Conservation (phyloP, 2,329 filamentous ascomycete species). For the Monilinia laxa region DNA sequence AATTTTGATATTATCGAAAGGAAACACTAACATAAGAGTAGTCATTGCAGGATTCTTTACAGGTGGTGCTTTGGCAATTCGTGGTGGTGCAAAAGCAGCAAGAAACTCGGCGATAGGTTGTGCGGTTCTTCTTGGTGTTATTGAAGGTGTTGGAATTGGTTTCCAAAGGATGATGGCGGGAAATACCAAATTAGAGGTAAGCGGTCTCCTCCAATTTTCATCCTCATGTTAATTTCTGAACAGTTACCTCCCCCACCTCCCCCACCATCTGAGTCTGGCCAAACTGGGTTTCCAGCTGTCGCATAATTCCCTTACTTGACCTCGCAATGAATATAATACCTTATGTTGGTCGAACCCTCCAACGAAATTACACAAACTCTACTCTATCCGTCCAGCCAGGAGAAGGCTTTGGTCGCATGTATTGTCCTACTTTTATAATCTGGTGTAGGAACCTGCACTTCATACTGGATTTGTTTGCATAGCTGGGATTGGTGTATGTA, state of each 20-base stretch:
- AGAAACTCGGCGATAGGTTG: conserved; percentile 96
- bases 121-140: conserved; percentile 89
- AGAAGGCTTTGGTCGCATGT: conserved; percentile 22
- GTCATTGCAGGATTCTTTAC: conserved; percentile 96
- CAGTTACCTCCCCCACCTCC: conserved; percentile 38
- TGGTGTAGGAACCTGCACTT: conserved; percentile 19
- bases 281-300: conserved; percentile 38
- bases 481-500: conserved; percentile 37
- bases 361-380: conserved; percentile 35
- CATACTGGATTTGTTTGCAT: conserved; percentile 34
- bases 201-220: conserved; percentile 26
- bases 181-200: conserved; percentile 77
- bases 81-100: conserved; percentile 88
- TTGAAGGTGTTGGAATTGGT: conserved; percentile 95
- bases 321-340: conserved; percentile 10
- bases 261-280: conserved; percentile 37
- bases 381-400: conserved; percentile 36
- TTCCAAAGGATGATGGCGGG: conserved; percentile 94
- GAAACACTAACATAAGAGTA: conserved; percentile 34
- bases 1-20: not conserved
- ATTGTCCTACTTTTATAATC: conserved; percentile 28
- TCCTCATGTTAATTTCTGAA: conserved; percentile 19
- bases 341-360: conserved; percentile 25
- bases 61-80: conserved; percentile 84
- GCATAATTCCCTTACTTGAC: conserved; percentile 28